phyloP scores from a whole-genome alignment of 805 yeast genomes.

The Candida nitratophila region DNA sequence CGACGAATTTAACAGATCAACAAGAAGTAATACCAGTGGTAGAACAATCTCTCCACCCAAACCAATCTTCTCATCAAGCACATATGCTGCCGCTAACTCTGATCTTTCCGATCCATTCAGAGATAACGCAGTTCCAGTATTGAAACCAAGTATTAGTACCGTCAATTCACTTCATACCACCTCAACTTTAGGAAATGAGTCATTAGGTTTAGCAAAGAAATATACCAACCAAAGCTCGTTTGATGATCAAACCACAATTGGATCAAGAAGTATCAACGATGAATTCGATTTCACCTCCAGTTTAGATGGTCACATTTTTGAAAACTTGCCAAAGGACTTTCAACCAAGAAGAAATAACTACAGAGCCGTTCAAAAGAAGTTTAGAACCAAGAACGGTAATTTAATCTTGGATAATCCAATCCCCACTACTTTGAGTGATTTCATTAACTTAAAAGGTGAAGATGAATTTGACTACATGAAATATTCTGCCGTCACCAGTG shows the following conservation, averaged over 20 bases:
- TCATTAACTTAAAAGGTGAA: constrained; percentile 78
- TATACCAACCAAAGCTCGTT: constrained; percentile 9
- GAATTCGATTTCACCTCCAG: constrained; percentile 12
- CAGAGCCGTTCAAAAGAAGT: constrained; percentile 46
- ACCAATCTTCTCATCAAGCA: constrained; percentile 56
- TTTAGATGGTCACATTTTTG: constrained; percentile 25
- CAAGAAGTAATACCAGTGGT: constrained; percentile 23
- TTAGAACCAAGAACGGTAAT: constrained; percentile 70
- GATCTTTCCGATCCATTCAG: constrained; percentile 17
- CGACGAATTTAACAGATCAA: constrained; percentile 32
- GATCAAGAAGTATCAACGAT: constrained; percentile 6
- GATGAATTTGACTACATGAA: constrained; percentile 96
- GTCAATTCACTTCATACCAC: background rate
- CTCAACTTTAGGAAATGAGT: background rate
- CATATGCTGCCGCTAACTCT: constrained; percentile 52
- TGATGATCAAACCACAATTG: constrained; percentile 13
- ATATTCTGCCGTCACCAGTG: constrained; percentile 93
- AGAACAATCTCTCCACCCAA: constrained; percentile 55
- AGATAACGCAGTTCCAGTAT: constrained; percentile 13
- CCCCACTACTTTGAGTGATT: constrained; percentile 80
- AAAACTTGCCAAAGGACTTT: constrained; percentile 22
- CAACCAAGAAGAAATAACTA: constrained; percentile 32
- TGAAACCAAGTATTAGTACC: constrained; percentile 10
- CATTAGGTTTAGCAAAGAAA: constrained; percentile 3
- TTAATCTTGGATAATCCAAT: constrained; percentile 90